These are phyloP conservation scores for Cladosporium sp. DNA, from an alignment of 2,329 filamentous ascomycete species.

Conservation along the genomic window DNA sequence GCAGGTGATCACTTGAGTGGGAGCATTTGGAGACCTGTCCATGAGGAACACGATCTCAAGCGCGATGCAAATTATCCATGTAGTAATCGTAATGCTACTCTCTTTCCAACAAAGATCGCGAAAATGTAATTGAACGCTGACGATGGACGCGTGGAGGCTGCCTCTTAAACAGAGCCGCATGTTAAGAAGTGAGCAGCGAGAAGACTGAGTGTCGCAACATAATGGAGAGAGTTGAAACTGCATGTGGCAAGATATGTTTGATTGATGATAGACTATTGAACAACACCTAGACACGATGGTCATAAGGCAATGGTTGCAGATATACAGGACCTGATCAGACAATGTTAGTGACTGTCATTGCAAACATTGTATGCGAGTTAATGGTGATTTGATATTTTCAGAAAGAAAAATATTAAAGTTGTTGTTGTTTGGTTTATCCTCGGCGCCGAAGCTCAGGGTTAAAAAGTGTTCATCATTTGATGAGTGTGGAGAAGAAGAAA, in stretches of 20 bases:
- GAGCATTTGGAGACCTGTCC: background rate
- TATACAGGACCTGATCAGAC: background rate
- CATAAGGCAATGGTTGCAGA: background rate
- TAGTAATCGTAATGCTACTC: background rate
- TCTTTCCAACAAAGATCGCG: background rate
- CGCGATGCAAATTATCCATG: background rate
- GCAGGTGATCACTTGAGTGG: background rate
- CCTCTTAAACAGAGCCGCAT: background rate
- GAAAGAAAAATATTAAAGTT: conserved; percentile 13
- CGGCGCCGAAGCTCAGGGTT: conserved; percentile 13
- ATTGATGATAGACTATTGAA: background rate
- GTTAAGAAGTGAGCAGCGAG: background rate
- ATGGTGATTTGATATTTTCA: background rate
- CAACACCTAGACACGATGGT: background rate
- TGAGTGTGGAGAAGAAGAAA: background rate
- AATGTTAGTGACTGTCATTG: background rate
- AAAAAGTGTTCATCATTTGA: conserved; percentile 13
- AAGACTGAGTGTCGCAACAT: background rate
- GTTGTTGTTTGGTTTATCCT: conserved; percentile 16
- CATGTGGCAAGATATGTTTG: background rate
- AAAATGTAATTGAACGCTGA: background rate
- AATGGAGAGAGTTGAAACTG: background rate
- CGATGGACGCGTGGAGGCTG: background rate
- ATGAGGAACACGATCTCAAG: background rate
- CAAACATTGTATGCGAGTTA: background rate